These are phyloP conservation scores for Medicago arabica DNA, from an alignment of 306 rosid species.

Conservation along the genomic window DNA sequence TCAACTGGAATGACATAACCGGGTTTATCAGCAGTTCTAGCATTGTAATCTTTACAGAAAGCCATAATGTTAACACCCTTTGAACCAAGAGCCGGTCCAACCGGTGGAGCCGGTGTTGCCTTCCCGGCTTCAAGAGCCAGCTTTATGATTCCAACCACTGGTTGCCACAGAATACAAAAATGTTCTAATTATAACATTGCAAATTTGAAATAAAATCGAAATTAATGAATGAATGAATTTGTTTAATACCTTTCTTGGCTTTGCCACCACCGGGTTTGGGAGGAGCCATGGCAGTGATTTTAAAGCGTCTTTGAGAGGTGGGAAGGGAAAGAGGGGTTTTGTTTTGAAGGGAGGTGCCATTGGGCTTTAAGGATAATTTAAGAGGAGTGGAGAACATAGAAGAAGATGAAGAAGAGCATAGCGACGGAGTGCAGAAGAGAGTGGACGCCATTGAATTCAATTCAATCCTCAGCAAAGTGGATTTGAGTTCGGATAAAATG, in stretches of 20 bases:
- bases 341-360: not conserved
- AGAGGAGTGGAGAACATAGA: conserved; percentile 56
- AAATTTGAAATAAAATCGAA: not conserved
- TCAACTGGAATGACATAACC: conserved; percentile 97
- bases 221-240: not conserved
- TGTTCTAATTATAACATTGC: not conserved
- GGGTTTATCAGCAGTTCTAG: conserved; percentile 90
- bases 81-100: conserved; percentile 97
- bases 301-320: conserved; percentile 54
- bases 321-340: conserved; percentile 34
- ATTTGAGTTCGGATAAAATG: conserved; percentile 36
- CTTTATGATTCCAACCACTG: conserved; percentile 90
- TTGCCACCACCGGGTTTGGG: conserved; percentile 89
- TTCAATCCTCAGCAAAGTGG: not conserved
- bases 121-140: conserved; percentile 98
- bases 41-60: conserved; percentile 96
- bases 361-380: conserved; percentile 52
- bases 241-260: conserved; percentile 70
- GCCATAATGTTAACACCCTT: conserved; percentile 99
- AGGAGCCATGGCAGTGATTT: conserved; percentile 88
- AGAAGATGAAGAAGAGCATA: conserved; percentile 50
- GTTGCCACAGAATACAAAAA: not conserved
- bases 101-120: conserved; percentile 99
- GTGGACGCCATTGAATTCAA: conserved; percentile 66
- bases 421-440: conserved; percentile 43